Evolutionary conservation across 2,329 filamentous ascomycete species (phyloP), one percentile per base, ranked within the genome.

Genomic region (Cladosporium halotolerans): DNA sequence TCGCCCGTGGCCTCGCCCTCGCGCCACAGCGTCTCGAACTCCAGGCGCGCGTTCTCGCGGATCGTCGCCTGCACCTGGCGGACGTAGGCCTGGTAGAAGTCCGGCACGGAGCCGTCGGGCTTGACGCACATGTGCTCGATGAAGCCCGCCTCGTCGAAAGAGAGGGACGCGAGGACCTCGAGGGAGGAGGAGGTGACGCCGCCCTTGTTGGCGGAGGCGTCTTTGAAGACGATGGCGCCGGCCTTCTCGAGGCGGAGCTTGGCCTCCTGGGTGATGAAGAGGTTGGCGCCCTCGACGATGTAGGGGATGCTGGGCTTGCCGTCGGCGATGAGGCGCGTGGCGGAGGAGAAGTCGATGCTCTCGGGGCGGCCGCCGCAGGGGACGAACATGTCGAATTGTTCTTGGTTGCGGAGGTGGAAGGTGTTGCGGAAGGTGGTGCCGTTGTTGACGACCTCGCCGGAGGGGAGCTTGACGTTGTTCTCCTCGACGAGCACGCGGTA

Each of bases 21-120:
- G 60, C 89, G 84, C 93, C 93, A 99, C 74, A 99, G 95, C 41
- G 93, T 93, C 74, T 99, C 93, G 62, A 99, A 99, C 72, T 99
- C 93, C 34, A 99, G 83, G 13, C 83, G 78, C 2, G 93, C 93
- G 62, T 99, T 99, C 63, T 90, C 84, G 71, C 88, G 83, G 69
- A 99, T 97, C 66, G 86, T 90, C 58, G 82, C 80, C 73, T 99
- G 93, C 2, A 99, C 93, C 66, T 90, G 81, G 69, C 86, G 87
- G 63, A 99, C 93, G 65, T 99, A 99, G 41, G 83, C 81, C 68
- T 91, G 79, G 81, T 99, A 99, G 78, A 99, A 99, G 47, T 85
- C 81, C 0, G 93, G 93, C 2, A 85, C 83, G 47, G 85, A 82
- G 48, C 89, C 93, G 59, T 86, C 80, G 60, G 90, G 83, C 59